Evolutionary conservation across 2,329 filamentous ascomycete species (phyloP).

Genomic region (Colletotrichum tabaci): DNA sequence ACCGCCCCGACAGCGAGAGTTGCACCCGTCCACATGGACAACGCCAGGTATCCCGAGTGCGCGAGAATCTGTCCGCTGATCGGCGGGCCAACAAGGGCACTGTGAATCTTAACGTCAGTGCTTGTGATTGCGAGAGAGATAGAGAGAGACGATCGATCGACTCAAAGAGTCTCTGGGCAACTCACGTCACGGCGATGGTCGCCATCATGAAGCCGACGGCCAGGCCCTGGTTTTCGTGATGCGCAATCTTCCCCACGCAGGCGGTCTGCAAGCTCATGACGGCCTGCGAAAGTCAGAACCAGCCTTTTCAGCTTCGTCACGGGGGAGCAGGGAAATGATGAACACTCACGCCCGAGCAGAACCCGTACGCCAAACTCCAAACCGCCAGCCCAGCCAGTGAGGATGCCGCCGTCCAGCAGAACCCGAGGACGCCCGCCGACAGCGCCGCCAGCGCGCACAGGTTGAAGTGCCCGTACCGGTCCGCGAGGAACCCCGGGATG

Average conservation of each 20-base stretch:
- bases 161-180: slow-evolving; percentile 11
- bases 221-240: slow-evolving; percentile 55
- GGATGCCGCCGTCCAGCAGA: slow-evolving; percentile 61
- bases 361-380: slow-evolving; percentile 62
- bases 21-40: slow-evolving; percentile 56
- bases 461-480: slow-evolving; percentile 65
- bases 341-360: slow-evolving; percentile 58
- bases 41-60: slow-evolving; percentile 56
- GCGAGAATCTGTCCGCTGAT: slow-evolving; percentile 57
- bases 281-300: slow-evolving; percentile 55
- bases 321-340: accelerated
- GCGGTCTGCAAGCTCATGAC: slow-evolving; percentile 63
- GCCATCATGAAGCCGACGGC: slow-evolving; percentile 60
- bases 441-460: slow-evolving; percentile 45
- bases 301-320: slow-evolving; percentile 48
- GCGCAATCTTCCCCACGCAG: slow-evolving; percentile 60
- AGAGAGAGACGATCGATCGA: too few relatives aligned
- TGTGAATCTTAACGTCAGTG: slow-evolving; percentile 29
- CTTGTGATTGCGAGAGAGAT: neutral
- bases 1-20: slow-evolving; percentile 51
- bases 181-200: slow-evolving; percentile 59
- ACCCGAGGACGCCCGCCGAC: slow-evolving; percentile 55
- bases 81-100: slow-evolving; percentile 57
- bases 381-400: slow-evolving; percentile 59
- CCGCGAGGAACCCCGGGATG: slow-evolving; percentile 65